phyloP scores from a whole-genome alignment of 2,329 filamentous ascomycete genomes.

The Teratosphaeria pseudoeucalypti region DNA sequence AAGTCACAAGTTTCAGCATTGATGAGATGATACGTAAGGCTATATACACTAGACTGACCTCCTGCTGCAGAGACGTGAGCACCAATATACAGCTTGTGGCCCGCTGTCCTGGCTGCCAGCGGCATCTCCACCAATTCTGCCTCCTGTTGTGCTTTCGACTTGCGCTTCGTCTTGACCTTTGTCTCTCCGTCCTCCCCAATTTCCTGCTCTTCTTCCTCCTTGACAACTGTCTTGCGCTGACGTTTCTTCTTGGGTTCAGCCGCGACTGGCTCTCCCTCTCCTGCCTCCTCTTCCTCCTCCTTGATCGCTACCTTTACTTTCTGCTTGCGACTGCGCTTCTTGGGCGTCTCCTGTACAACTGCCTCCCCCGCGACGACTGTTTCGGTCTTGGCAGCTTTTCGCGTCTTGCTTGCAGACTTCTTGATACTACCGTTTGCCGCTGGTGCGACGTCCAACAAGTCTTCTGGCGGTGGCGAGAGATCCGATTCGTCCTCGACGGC shows the following conservation, averaged over 20 bases:
- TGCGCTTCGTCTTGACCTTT: slow-evolving; percentile 24
- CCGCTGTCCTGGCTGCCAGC: slow-evolving; percentile 57
- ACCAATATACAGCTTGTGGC: slow-evolving; percentile 74
- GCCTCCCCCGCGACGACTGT: background rate
- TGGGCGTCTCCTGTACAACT: background rate
- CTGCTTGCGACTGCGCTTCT: slow-evolving; percentile 2
- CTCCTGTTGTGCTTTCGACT: slow-evolving; percentile 48
- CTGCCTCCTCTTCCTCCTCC: slow-evolving; percentile 1
- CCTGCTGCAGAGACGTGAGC: slow-evolving; percentile 87
- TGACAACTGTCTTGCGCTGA: slow-evolving; percentile 7
- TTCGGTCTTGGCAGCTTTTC: slow-evolving; percentile 7
- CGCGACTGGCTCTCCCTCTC: slow-evolving; percentile 1
- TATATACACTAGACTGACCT: slow-evolving; percentile 43
- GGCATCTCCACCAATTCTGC: slow-evolving; percentile 50
- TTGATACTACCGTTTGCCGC: background rate
- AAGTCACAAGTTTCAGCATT: background rate
- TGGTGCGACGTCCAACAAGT: slow-evolving; percentile 3
- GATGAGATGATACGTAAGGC: background rate
- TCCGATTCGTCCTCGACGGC: slow-evolving; percentile 8
- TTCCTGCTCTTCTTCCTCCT: slow-evolving; percentile 5
- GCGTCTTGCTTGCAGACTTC: slow-evolving; percentile 11
- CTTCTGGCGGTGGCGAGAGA: slow-evolving; percentile 12
- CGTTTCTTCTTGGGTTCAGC: slow-evolving; percentile 5
- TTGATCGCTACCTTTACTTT: slow-evolving; percentile 6
- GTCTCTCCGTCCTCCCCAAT: slow-evolving; percentile 3